phyloP scores from a whole-genome alignment of 768 basidiomycete genomes.

The Coprinellus aureogranulatus region DNA sequence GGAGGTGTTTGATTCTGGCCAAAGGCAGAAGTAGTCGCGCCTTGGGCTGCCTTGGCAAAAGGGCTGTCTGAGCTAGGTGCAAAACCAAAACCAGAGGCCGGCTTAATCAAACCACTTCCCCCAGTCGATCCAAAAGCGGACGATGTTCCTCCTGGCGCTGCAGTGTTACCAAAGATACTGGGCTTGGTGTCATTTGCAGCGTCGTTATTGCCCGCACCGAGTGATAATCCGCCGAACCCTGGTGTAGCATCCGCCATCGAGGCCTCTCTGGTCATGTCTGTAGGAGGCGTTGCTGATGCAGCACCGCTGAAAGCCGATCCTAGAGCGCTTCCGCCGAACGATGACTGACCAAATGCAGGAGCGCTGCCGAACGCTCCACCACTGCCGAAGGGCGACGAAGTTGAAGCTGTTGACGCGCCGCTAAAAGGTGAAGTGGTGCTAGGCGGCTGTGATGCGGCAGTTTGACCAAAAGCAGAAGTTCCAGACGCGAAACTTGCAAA shows the following conservation, averaged over 20 bases:
- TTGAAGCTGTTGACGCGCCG: background rate
- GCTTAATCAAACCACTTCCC: slow-evolving; percentile 32
- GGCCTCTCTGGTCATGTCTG: slow-evolving; percentile 42
- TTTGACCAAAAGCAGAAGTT: slow-evolving; percentile 4
- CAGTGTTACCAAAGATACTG: slow-evolving; percentile 38
- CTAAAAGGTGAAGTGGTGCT: background rate
- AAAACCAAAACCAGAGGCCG: slow-evolving; percentile 32
- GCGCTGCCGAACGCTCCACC: background rate
- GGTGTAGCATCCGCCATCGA: slow-evolving; percentile 46
- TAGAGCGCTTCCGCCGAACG: slow-evolving; percentile 19
- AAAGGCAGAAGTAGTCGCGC: slow-evolving; percentile 16
- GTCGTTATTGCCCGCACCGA: slow-evolving; percentile 28
- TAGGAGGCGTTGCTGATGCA: slow-evolving; percentile 18
- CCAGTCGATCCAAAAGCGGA: slow-evolving; percentile 12
- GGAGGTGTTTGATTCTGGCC: slow-evolving; percentile 3
- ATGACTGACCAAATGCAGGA: slow-evolving; percentile 33
- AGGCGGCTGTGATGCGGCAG: background rate
- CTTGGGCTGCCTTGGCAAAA: slow-evolving; percentile 19
- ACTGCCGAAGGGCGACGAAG: background rate
- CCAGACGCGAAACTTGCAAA: slow-evolving; percentile 4
- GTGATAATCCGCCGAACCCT: slow-evolving; percentile 36
- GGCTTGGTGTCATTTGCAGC: slow-evolving; percentile 24
- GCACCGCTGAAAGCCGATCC: slow-evolving; percentile 24
- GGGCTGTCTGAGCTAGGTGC: slow-evolving; percentile 1
- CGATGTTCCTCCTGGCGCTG: slow-evolving; percentile 20